These are phyloP conservation scores for Pseudocercospora fuligena DNA, from an alignment of 2,329 filamentous ascomycete genomes.

Conservation along the genomic window DNA sequence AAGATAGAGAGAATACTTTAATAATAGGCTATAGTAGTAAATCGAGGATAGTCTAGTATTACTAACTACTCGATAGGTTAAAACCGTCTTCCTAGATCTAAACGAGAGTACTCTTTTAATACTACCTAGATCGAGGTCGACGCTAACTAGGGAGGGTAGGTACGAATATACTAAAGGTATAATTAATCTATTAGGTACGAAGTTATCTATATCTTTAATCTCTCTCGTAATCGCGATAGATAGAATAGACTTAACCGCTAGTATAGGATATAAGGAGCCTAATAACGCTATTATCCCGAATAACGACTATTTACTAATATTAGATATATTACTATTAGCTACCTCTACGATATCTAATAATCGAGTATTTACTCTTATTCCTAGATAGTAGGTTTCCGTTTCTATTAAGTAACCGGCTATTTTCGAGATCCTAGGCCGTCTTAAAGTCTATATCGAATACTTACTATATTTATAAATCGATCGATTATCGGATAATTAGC, in stretches of 20 bases:
- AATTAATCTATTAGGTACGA: not conserved
- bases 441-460: not conserved
- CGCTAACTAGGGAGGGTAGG: not conserved
- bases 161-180: not conserved
- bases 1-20: not conserved
- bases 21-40: not conserved
- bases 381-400: not conserved
- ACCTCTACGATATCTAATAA: not conserved
- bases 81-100: not conserved
- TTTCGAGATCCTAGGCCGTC: not conserved
- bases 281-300: not conserved
- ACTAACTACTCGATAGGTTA: not conserved
- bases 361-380: not conserved
- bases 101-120: not conserved
- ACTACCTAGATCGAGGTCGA: not conserved
- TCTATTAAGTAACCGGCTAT: not conserved
- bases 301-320: not conserved
- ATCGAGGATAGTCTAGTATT: conserved; percentile 1
- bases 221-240: not conserved
- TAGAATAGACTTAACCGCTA: not conserved
- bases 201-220: not conserved
- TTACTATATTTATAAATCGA: not conserved
- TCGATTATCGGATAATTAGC: not conserved
- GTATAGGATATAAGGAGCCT: not conserved
- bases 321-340: not conserved